Evolutionary conservation across 805 yeast species (phyloP), one percentile per base, ranked within the genome.

Genomic region (Schwanniomyces pseudopolymorphus): DNA sequence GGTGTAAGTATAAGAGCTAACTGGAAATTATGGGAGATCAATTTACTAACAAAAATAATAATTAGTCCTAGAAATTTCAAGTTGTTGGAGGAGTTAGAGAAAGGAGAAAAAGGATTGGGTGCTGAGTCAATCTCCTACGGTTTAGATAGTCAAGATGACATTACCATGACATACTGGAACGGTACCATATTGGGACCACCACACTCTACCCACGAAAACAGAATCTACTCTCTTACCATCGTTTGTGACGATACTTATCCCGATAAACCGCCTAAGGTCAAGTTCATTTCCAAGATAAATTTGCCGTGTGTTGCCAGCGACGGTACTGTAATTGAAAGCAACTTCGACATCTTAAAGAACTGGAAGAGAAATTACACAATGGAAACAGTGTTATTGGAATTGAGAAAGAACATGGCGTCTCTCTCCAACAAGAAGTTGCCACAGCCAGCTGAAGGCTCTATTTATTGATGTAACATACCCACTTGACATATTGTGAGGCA

Each of bases 141-240:
- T 0, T 77, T 94, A 40, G 83, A 89, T 20, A 92, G 89, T 58
- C 83, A 86, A 51, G 96, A 88, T 58, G 99, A 94, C 64, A 88
- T 91, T 55, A 74, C 90, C 43, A 89, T 94, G 96, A 87, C 96
- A 9, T 70, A 85, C 58, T 94, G 99, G 99, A 94, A 91, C 69
- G 99, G 97, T 10, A 94, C 99, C 27, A 92, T 94, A 43, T 74
- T 94, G 53, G 99, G 99, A 0, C 99, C 99, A 3, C 99, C 99
- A 28, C 96, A 87, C 60, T 68, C 73, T 11, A 81, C 80, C 22
- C 97, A 92, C 64, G 97, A 91, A 65, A 94, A 94, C 67, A 79
- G 99, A 61, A 94, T 94, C 52, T 94, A 94, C 66, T 84, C 89
- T 28, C 74, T 94, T 46, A 82, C 79, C 44, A 81, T 94, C 41